A percentile compares a stretch with the other conserved stretches of the same genome.
phyloP scores from a whole-genome alignment of 2,329 filamentous ascomycete genomes.

The Immersiporthe knoxdaviesiana region DNA sequence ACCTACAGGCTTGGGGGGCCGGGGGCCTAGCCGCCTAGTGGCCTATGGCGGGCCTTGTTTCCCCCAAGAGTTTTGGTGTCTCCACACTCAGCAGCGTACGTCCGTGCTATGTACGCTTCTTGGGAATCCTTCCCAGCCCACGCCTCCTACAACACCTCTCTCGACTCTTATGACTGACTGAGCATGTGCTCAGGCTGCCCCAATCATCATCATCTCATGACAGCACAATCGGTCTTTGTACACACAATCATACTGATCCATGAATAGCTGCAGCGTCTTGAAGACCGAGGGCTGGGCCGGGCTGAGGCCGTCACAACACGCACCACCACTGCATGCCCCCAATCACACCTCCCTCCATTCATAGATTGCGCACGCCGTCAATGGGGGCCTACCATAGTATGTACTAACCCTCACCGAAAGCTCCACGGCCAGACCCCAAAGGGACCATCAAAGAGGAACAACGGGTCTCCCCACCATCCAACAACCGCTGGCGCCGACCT shows the following conservation, averaged over 20 bases:
- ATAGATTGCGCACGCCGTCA: neutral
- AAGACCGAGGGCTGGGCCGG: neutral
- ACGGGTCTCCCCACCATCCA: no score
- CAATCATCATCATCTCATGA: neutral
- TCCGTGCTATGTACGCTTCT: neutral
- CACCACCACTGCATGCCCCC: neutral
- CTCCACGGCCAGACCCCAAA: neutral
- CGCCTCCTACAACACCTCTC: neutral
- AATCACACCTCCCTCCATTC: neutral
- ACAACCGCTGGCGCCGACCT: neutral
- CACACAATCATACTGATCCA: no score
- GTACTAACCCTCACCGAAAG: no score
- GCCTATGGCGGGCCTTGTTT: neutral
- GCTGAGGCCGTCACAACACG: neutral
- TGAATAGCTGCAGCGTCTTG: neutral
- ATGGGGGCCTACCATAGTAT: neutral
- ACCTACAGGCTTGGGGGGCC: neutral
- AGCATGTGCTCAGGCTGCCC: neutral
- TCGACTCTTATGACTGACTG: neutral
- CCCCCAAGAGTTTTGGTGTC: neutral
- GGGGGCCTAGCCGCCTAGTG: neutral
- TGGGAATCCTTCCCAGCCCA: neutral
- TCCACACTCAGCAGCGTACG: neutral
- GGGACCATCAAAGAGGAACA: neutral
- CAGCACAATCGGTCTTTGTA: neutral